Conservation (phyloP, 176 grass and related monocot genomes). For the Oryza longistaminata region DNA sequence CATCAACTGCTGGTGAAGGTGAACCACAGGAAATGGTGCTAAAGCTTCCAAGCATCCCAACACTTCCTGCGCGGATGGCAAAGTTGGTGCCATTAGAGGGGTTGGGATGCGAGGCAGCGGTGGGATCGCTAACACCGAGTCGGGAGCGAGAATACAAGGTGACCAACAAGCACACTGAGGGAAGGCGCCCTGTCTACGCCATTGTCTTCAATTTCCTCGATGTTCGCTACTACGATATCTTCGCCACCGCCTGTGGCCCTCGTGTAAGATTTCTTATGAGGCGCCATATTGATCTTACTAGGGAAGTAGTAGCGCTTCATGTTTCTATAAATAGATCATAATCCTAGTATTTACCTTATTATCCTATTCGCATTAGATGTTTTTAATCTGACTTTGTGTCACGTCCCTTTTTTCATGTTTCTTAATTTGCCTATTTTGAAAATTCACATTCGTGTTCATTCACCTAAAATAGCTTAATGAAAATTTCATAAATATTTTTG, state of each 20-base stretch:
- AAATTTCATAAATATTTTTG: no score
- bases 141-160: slow-evolving; percentile 73
- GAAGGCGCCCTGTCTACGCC: slow-evolving; percentile 81
- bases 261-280: slow-evolving; percentile 33
- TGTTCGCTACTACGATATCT: slow-evolving; percentile 79
- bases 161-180: slow-evolving; percentile 67
- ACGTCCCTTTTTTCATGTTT: no score
- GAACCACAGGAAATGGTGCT: background rate
- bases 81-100: slow-evolving; percentile 47
- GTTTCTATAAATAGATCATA: background rate
- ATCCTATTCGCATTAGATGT: background rate
- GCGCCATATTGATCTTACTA: background rate
- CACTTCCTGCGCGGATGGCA: slow-evolving; percentile 29
- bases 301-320: background rate
- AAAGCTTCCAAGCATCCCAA: background rate
- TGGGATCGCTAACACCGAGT: slow-evolving; percentile 58
- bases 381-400: background rate
- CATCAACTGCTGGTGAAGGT: background rate
- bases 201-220: slow-evolving; percentile 96
- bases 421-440: no score
- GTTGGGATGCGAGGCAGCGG: slow-evolving; percentile 66
- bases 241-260: slow-evolving; percentile 72
- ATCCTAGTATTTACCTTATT: background rate
- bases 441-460: no score
- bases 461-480: no score